These are phyloP conservation scores for Tricholoma flavovirens DNA, from an alignment of 768 basidiomycete genomes.

Conservation along the genomic window DNA sequence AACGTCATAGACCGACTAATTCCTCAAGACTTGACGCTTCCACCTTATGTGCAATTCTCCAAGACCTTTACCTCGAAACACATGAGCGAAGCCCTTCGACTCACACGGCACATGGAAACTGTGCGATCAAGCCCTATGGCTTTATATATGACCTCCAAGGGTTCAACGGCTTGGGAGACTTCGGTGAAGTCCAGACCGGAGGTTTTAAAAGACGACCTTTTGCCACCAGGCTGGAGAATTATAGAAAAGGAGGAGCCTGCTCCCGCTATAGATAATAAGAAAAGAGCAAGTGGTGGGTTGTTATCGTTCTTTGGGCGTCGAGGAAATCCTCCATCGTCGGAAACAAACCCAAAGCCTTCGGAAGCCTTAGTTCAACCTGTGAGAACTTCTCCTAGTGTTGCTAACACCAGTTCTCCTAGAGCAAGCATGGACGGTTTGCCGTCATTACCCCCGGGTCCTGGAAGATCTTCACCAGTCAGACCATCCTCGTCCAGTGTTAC, in stretches of 20 bases:
- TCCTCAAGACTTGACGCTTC: conserved; percentile 46
- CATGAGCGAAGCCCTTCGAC: conserved; percentile 52
- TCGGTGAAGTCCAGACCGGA: conserved; percentile 53
- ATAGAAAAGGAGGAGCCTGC: conserved; percentile 46
- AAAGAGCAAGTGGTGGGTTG: conserved; percentile 51
- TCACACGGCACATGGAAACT: conserved; percentile 54
- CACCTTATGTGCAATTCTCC: conserved; percentile 42
- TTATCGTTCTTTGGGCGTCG: conserved; percentile 68
- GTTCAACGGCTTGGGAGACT: conserved; percentile 71
- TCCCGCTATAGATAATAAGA: conserved; percentile 35
- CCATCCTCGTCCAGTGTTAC: conserved; percentile 5
- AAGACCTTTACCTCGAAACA: conserved; percentile 55
- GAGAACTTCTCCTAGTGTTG: conserved; percentile 10
- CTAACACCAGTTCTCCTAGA: conserved; percentile 17
- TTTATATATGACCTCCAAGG: conserved; percentile 64
- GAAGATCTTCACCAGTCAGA: conserved; percentile 7
- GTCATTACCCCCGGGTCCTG: conserved; percentile 1
- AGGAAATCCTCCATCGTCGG: conserved; percentile 8
- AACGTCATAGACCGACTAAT: conserved; percentile 37
- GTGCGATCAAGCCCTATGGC: conserved; percentile 61
- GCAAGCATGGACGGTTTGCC: conserved; percentile 19
- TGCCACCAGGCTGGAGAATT: conserved; percentile 71
- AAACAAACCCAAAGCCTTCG: conserved; percentile 9
- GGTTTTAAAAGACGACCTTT: conserved; percentile 43
- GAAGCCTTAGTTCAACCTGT: conserved; percentile 11